phyloP scores from a whole-genome alignment of 2,329 filamentous ascomycete genomes.

The Dactylellina cionopaga region DNA sequence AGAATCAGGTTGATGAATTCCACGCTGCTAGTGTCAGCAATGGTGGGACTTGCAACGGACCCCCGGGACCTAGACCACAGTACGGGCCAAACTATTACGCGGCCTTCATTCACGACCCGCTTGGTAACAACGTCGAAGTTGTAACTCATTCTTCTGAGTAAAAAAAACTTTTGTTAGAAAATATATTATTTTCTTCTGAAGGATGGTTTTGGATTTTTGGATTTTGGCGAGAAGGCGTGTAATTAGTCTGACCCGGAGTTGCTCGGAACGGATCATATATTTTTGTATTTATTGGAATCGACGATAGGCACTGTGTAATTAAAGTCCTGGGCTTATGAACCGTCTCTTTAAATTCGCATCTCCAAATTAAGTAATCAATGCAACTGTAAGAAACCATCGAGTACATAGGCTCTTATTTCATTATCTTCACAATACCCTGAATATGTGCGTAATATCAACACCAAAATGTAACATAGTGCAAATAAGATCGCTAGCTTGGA shows the following conservation, averaged over 20 bases:
- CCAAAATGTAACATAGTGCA: too few relatives aligned
- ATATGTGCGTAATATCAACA: too few relatives aligned
- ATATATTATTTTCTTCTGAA: background rate
- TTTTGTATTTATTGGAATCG: background rate
- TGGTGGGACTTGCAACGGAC: constrained; percentile 34
- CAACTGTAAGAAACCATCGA: too few relatives aligned
- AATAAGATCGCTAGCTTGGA: too few relatives aligned
- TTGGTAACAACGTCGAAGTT: constrained; percentile 45
- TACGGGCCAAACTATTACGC: constrained; percentile 33
- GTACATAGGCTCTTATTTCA: too few relatives aligned
- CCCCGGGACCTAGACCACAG: constrained; percentile 13
- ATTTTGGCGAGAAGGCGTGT: background rate
- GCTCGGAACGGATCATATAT: background rate
- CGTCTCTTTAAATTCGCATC: background rate
- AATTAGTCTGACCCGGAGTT: background rate
- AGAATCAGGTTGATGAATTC: constrained; percentile 23
- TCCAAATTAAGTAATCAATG: background rate
- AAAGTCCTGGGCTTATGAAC: constrained; percentile 41
- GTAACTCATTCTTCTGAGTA: constrained; percentile 21
- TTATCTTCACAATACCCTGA: too few relatives aligned
- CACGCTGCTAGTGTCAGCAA: constrained; percentile 2
- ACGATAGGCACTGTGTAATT: constrained; percentile 41
- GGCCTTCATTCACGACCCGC: constrained; percentile 29
- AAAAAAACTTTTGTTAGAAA: background rate
- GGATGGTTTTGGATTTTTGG: background rate